Conservation (phyloP, 257 asterid genomes). For the Plectranthus barbatus region DNA sequence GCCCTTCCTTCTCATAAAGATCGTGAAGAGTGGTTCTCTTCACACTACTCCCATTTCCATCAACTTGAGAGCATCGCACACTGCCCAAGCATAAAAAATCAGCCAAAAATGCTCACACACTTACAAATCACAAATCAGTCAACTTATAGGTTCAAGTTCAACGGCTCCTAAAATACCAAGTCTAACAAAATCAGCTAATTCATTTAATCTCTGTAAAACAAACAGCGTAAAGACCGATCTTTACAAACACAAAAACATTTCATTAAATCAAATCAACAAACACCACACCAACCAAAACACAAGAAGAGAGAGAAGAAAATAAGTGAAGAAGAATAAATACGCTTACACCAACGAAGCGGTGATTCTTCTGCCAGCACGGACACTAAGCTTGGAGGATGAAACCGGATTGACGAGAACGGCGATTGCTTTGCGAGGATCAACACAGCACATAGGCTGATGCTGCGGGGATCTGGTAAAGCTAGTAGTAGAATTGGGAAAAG, state of each 20-base stretch:
- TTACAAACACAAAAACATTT: background rate
- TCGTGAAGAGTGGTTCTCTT: slow-evolving; percentile 87
- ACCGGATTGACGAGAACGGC: slow-evolving; percentile 13
- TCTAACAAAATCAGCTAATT: background rate
- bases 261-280: background rate
- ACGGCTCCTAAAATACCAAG: background rate
- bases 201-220: background rate
- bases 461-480: slow-evolving; percentile 27
- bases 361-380: slow-evolving; percentile 18
- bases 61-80: slow-evolving; percentile 65
- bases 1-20: slow-evolving; percentile 92
- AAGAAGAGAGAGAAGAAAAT: background rate
- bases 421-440: slow-evolving; percentile 29
- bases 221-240: background rate
- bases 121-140: background rate
- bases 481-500: slow-evolving; percentile 23
- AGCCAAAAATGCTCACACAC: background rate
- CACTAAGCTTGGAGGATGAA: slow-evolving; percentile 34
- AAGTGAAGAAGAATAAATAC: background rate
- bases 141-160: background rate
- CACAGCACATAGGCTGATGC: slow-evolving; percentile 31
- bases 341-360: slow-evolving; percentile 48
- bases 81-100: slow-evolving; percentile 28
- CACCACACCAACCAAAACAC: background rate
- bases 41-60: slow-evolving; percentile 65